Base-by-base conservation (phyloP, 2,329 filamentous ascomycete genomes). In the Diaporthe eres region DNA sequence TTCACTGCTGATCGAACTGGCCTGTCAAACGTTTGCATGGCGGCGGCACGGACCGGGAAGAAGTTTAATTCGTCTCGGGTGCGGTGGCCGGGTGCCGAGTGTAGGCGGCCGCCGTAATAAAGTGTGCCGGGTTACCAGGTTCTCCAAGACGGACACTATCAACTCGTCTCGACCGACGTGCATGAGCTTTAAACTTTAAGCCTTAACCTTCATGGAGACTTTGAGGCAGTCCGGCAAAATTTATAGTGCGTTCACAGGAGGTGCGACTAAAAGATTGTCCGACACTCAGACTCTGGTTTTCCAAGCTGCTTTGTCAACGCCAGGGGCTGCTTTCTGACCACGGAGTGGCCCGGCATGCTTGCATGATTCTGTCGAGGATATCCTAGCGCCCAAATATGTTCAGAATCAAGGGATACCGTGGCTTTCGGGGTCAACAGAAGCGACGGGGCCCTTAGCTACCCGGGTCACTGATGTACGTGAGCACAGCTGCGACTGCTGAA, bases 71-170 rank as follows among this genome's bases (percentile, higher is more conserved):
- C 22, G 15, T 42, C 13, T 10, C 3, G 25, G 17, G 6, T 65
- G 61, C 61, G 61, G 61, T 25, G 42, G 39, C 61, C 61, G 61
- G 42, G 8, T 65, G 15, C 61, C 61, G 61, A 19, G 1, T 31
- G 28, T 3, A 49, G 19, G 19, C 61, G 42, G 61, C 42, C 10
- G 42, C 61, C 61, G 61, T 49, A 31, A 19, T 4, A 34, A 12
- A 49, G 25, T n/a, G 2, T 31, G 25, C 28, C 2, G 25, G 17
- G 13, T 37, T 22, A 1, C 42, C 47, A 13, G 61, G 42, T 34
- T 31, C 7, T 7, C 42, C 42, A 34, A 49, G 28, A 22, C 25
- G 37, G 37, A 49, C 0, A 17, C 15, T 19, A 34, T 39, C 28
- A 10, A 39, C 37, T 3, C 10, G 37, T 39, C 37, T 19, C 10